These are phyloP conservation scores for Thelephora ganbajun DNA, from an alignment of 768 basidiomycete species.

Conservation along the genomic window DNA sequence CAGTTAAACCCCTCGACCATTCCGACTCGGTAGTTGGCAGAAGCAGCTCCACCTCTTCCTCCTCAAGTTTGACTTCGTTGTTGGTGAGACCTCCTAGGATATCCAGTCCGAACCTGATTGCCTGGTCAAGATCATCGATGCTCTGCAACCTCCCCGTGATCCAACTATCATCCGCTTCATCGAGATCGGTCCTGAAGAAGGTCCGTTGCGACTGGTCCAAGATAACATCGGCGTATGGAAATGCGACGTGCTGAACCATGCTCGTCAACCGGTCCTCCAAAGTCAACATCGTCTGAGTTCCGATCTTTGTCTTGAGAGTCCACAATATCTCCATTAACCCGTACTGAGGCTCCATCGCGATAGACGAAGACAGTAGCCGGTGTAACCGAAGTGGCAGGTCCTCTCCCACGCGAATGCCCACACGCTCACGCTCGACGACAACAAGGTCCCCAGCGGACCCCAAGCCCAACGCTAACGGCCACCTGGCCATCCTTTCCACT, in stretches of 20 bases:
- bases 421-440: constrained; percentile 66
- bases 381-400: constrained; percentile 53
- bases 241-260: constrained; percentile 64
- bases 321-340: constrained; percentile 47
- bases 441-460: constrained; percentile 30
- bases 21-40: constrained; percentile 40
- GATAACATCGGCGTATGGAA: constrained; percentile 63
- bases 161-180: constrained; percentile 48
- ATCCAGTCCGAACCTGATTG: constrained; percentile 46
- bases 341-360: constrained; percentile 35
- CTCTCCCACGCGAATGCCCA: constrained; percentile 47
- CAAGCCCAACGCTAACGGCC: constrained; percentile 58
- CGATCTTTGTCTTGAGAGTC: constrained; percentile 48
- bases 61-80: constrained; percentile 56
- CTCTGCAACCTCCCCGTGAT: constrained; percentile 44
- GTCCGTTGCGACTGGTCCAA: constrained; percentile 45
- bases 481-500: constrained; percentile 74
- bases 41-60: constrained; percentile 49
- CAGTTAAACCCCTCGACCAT: constrained; percentile 47
- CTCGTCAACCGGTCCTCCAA: constrained; percentile 49
- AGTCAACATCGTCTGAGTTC: constrained; percentile 36
- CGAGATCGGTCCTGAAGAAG: constrained; percentile 40
- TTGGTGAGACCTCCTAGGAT: constrained; percentile 55
- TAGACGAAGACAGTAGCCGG: constrained; percentile 30
- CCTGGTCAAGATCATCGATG: constrained; percentile 40